Conservation (phyloP, 2,329 filamentous ascomycete genomes). For the Calonectria honghensis region DNA sequence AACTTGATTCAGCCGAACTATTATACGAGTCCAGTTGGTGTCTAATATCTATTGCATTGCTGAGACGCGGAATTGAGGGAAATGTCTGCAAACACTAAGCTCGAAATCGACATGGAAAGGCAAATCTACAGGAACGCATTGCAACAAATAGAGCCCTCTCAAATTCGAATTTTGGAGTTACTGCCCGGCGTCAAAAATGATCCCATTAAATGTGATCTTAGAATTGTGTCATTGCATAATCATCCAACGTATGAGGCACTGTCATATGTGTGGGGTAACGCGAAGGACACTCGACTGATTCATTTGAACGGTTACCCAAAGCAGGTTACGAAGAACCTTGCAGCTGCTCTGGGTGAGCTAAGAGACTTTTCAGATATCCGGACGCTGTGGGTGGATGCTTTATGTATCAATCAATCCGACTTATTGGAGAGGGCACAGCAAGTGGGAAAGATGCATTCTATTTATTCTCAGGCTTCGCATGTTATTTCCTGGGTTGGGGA, state of each 20-base stretch:
- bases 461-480: slow-evolving; percentile 5
- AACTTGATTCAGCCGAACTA: too few relatives aligned
- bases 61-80: neutral
- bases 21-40: too few relatives aligned
- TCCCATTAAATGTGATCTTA: neutral
- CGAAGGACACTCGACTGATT: neutral
- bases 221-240: neutral
- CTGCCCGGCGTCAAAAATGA: neutral
- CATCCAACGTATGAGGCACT: neutral
- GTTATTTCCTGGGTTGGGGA: slow-evolving; percentile 14
- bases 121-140: rapidly evolving
- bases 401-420: slow-evolving; percentile 3
- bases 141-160: neutral
- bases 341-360: neutral
- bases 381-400: neutral
- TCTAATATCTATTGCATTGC: too few relatives aligned
- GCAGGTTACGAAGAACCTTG: neutral
- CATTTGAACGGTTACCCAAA: neutral
- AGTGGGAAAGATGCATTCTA: neutral
- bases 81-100: neutral
- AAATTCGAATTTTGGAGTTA: neutral
- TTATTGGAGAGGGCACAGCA: neutral
- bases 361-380: neutral
- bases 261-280: neutral
- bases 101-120: too few relatives aligned